phyloP scores from a whole-genome alignment of 495 filamentous ascomycete species.

The Parathielavia hyrcaniae region DNA sequence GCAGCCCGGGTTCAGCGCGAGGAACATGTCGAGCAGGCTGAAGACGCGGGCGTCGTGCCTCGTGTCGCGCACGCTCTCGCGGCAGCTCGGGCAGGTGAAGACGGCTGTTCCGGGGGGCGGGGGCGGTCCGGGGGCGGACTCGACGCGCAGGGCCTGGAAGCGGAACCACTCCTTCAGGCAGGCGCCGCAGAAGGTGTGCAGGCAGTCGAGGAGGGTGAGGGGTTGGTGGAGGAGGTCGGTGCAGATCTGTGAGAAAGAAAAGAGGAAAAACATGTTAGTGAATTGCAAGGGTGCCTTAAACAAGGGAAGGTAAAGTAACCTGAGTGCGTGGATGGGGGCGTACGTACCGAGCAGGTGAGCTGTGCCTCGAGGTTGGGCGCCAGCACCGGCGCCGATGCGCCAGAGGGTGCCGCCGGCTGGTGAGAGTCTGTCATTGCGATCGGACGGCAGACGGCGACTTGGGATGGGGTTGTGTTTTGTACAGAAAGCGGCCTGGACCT shows the following conservation, averaged over 20 bases:
- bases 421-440: slow-evolving; percentile 6
- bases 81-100: slow-evolving; percentile 89
- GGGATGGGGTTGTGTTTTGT: background rate
- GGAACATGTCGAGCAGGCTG: slow-evolving; percentile 72
- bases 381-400: slow-evolving; percentile 20
- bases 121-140: slow-evolving; percentile 38
- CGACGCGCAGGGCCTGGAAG: slow-evolving; percentile 47
- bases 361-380: slow-evolving; percentile 74
- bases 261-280: background rate
- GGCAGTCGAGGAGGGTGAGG: slow-evolving; percentile 90
- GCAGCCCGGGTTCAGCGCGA: slow-evolving; percentile 67
- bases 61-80: slow-evolving; percentile 75
- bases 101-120: slow-evolving; percentile 44
- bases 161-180: slow-evolving; percentile 94
- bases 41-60: slow-evolving; percentile 77
- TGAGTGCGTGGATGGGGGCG: background rate
- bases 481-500: background rate
- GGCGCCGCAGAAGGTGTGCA: slow-evolving; percentile 93
- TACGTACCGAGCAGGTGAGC: slow-evolving; percentile 81
- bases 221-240: slow-evolving; percentile 94
- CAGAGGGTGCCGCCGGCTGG: background rate
- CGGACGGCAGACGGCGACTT: no score
- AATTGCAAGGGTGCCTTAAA: background rate
- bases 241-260: slow-evolving; percentile 62
- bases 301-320: slow-evolving; percentile 4